Conservation (phyloP, 345 rosid genomes). For the Murraya koenigii region DNA sequence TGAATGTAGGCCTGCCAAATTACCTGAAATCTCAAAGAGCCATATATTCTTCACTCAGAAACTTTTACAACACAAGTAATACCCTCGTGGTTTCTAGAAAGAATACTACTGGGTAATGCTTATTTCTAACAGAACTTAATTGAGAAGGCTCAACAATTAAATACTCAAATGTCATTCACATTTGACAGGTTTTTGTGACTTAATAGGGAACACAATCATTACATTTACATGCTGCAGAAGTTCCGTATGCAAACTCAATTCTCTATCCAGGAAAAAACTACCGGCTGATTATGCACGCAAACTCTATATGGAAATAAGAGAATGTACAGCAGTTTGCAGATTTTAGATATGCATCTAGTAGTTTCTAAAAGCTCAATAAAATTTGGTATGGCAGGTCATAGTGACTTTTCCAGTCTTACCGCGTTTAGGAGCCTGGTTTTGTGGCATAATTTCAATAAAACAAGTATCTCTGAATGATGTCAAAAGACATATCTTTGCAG, state of each 20-base stretch:
- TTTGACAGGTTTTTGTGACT: background rate
- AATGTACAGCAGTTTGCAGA: background rate
- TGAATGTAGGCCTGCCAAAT: background rate
- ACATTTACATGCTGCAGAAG: background rate
- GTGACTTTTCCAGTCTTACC: constrained; percentile 41
- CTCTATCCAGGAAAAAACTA: background rate
- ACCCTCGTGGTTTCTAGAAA: background rate
- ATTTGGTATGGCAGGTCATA: background rate
- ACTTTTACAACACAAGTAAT: background rate
- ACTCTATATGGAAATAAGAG: background rate
- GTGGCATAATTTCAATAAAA: constrained; percentile 83
- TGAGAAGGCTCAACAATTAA: background rate
- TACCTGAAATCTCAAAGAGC: background rate
- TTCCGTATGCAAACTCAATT: background rate
- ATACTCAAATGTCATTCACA: background rate
- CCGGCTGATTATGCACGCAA: background rate
- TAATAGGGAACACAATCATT: background rate
- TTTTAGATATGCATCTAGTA: background rate
- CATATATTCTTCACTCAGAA: background rate
- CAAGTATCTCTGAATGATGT: constrained; percentile 96
- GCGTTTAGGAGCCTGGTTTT: constrained; percentile 54
- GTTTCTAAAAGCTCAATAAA: background rate
- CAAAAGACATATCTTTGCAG: constrained; percentile 89
- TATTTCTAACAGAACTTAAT: background rate
- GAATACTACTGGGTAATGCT: background rate